These are phyloP conservation scores for Plasmodium relictum DNA, from an alignment of 169 alveolate genomes.

Conservation along the genomic window DNA sequence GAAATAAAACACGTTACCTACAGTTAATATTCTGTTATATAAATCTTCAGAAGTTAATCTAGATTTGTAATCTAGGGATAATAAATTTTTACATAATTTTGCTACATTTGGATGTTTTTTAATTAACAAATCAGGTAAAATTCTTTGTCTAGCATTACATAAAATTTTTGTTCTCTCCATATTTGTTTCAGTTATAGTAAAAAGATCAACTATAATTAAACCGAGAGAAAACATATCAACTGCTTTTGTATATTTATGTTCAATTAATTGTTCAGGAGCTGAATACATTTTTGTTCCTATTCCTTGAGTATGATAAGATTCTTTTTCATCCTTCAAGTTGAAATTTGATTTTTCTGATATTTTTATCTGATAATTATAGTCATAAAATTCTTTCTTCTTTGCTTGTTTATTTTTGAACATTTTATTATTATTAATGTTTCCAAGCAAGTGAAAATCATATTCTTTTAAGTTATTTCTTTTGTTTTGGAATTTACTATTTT, in stretches of 20 bases:
- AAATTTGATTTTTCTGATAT: neutral
- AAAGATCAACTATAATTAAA: constrained; percentile 75
- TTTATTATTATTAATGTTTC: neutral
- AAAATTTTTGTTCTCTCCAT: constrained; percentile 79
- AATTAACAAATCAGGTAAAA: constrained; percentile 73
- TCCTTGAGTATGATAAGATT: constrained; percentile 74
- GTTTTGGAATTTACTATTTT: too few species aligned
- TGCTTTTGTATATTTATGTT: constrained; percentile 64
- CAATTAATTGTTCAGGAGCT: constrained; percentile 83
- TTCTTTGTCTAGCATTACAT: constrained; percentile 79
- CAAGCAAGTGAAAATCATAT: neutral
- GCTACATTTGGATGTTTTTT: constrained; percentile 71
- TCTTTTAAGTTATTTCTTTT: too few species aligned
- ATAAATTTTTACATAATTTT: constrained; percentile 45
- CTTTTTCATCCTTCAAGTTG: neutral
- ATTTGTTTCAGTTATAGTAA: constrained; percentile 73
- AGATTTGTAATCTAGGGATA: constrained; percentile 44
- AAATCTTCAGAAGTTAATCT: constrained; percentile 53
- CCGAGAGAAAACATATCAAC: constrained; percentile 84
- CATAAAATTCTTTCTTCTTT: neutral
- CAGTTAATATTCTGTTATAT: constrained; percentile 21
- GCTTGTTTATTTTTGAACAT: too few species aligned
- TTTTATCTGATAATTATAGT: neutral
- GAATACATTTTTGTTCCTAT: constrained; percentile 81
- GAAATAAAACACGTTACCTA: constrained; percentile 16